Conservation (phyloP, 2,329 filamentous ascomycete genomes). For the Claviceps capensis region DNA sequence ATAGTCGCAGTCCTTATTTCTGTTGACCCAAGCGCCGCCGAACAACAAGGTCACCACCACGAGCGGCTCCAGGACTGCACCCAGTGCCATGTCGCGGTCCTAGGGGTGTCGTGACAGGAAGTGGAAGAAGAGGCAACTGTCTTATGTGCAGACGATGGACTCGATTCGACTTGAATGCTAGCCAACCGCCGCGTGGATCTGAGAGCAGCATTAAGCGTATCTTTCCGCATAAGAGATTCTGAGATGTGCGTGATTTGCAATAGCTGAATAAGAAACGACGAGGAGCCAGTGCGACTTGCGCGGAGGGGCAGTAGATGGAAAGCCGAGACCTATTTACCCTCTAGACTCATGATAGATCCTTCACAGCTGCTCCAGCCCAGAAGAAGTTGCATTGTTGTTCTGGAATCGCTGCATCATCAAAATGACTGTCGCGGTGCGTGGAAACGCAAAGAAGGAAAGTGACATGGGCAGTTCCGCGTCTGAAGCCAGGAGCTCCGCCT, state of each 20-base stretch:
- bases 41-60: conserved; percentile 29
- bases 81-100: conserved; percentile 20
- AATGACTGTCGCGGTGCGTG: neutral
- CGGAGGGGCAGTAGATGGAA: neutral
- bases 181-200: neutral
- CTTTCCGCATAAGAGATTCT: neutral
- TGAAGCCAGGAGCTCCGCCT: neutral
- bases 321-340: neutral
- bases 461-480: neutral
- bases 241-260: neutral
- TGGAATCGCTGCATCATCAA: neutral
- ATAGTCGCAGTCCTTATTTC: conserved; percentile 24
- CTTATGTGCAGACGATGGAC: neutral
- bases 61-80: conserved; percentile 27
- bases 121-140: neutral
- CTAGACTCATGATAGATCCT: neutral
- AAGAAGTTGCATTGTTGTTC: neutral
- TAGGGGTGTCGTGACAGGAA: neutral
- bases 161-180: neutral
- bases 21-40: conserved; percentile 30
- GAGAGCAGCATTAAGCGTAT: neutral
- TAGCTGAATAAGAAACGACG: neutral
- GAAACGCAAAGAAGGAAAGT: neutral
- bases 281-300: neutral
- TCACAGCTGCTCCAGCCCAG: neutral